Percentiles rank a stretch among this genome's conserved stretches.
Evolutionary conservation across 2,329 filamentous ascomycete genomes (phyloP).

Genomic region (Epichloe scottii): DNA sequence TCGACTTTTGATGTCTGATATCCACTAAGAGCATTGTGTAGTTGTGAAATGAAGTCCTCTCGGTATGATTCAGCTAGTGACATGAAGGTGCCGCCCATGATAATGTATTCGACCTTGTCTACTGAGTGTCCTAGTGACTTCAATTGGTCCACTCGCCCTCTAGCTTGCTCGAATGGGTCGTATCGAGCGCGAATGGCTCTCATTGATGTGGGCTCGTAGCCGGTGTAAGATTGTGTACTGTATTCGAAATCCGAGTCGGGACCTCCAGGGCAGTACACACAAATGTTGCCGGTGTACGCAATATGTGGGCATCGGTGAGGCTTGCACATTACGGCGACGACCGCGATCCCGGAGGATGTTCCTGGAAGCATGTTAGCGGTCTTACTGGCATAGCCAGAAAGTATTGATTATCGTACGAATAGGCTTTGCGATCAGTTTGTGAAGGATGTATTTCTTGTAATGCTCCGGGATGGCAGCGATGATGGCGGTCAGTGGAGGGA

Average conservation of each 20-base stretch:
- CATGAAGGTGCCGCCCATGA: slow-evolving; percentile 99
- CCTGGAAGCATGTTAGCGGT: slow-evolving; percentile 31
- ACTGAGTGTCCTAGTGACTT: slow-evolving; percentile 92
- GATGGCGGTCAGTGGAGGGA: slow-evolving; percentile 89
- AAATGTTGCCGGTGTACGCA: slow-evolving; percentile 96
- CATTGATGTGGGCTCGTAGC: slow-evolving; percentile 98
- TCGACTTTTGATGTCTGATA: slow-evolving; percentile 93
- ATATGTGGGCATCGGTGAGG: slow-evolving; percentile 96
- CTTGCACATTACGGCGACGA: slow-evolving; percentile 99
- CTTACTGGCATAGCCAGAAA: background rate
- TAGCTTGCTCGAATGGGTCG: slow-evolving; percentile 93
- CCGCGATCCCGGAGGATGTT: slow-evolving; percentile 91
- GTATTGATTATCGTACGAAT: slow-evolving; percentile 48
- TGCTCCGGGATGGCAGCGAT: slow-evolving; percentile 98
- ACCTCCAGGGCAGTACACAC: slow-evolving; percentile 94
- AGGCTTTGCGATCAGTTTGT: slow-evolving; percentile 91
- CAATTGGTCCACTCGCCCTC: slow-evolving; percentile 92
- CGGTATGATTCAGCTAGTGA: slow-evolving; percentile 80
- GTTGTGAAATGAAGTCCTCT: slow-evolving; percentile 85
- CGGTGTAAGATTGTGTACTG: slow-evolving; percentile 96
- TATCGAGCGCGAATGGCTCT: slow-evolving; percentile 92
- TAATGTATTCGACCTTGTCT: slow-evolving; percentile 99
- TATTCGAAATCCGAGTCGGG: slow-evolving; percentile 99
- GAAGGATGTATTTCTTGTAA: slow-evolving; percentile 98
- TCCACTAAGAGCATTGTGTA: slow-evolving; percentile 93